Evolutionary conservation across 2,329 filamentous ascomycete genomes (phyloP).

Genomic region (Verticillium nonalfalfae): DNA sequence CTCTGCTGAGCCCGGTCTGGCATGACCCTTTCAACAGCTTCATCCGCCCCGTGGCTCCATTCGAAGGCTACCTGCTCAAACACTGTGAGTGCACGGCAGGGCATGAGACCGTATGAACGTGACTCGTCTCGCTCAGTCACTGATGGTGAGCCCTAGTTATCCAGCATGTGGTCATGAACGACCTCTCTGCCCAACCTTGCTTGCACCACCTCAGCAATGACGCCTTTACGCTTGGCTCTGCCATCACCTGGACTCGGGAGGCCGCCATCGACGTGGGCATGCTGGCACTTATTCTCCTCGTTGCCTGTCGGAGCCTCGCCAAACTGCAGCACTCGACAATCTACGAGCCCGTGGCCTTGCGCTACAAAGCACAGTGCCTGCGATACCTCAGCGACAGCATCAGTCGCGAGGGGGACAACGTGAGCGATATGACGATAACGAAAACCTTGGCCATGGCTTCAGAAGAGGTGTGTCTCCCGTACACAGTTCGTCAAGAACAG

Average conservation of each 20-base stretch:
- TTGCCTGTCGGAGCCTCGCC: slow-evolving; percentile 11
- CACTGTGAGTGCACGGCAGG: slow-evolving; percentile 3
- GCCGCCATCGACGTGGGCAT: slow-evolving; percentile 13
- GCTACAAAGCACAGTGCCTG: slow-evolving; percentile 12
- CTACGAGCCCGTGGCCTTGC: slow-evolving; percentile 1
- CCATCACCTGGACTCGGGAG: slow-evolving; percentile 12
- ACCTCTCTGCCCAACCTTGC: neutral
- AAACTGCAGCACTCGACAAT: slow-evolving; percentile 3
- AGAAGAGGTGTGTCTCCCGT: slow-evolving; percentile 4
- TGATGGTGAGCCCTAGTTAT: neutral
- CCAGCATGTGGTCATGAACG: neutral
- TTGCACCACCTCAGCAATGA: neutral
- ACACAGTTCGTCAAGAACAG: too few species aligned
- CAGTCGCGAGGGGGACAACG: slow-evolving; percentile 1
- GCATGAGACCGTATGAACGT: too few species aligned
- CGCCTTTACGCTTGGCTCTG: neutral
- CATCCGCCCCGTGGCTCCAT: slow-evolving; percentile 1
- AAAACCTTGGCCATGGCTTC: slow-evolving; percentile 13
- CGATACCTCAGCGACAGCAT: slow-evolving; percentile 5
- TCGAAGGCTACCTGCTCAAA: slow-evolving; percentile 3
- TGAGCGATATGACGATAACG: slow-evolving; percentile 14
- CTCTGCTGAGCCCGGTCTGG: neutral
- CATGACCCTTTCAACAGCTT: slow-evolving; percentile 5
- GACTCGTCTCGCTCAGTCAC: too few species aligned
- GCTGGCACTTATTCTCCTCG: slow-evolving; percentile 13